These are phyloP conservation scores for Vinca major DNA, from an alignment of 305 asterid species.

Conservation along the genomic window DNA sequence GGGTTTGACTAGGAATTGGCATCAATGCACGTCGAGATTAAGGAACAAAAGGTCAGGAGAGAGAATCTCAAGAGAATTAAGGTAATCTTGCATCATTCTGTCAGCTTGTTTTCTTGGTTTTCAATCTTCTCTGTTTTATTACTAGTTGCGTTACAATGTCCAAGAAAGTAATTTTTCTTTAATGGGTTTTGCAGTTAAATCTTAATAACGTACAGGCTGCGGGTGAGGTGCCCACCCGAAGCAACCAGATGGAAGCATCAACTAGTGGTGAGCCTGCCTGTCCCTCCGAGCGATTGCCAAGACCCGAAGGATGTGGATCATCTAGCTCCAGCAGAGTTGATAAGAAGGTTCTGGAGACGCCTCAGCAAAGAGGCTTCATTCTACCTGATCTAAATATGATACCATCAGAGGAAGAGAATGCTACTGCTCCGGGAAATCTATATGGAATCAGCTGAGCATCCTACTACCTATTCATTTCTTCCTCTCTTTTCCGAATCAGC, in stretches of 20 bases:
- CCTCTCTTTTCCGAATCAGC: neutral
- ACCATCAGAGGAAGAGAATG: constrained; percentile 24
- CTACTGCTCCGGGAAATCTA: neutral
- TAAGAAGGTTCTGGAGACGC: constrained; percentile 1
- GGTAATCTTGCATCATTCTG: constrained; percentile 13
- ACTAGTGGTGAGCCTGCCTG: neutral
- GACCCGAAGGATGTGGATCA: constrained; percentile 10
- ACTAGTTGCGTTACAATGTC: neutral
- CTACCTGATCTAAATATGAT: constrained; percentile 33
- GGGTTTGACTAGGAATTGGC: constrained; percentile 23
- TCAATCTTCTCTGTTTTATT: neutral
- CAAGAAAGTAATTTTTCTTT: neutral
- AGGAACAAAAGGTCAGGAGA: constrained; percentile 22
- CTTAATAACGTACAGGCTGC: constrained; percentile 10
- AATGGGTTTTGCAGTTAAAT: constrained; percentile 21
- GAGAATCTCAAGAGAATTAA: constrained; percentile 29
- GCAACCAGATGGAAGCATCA: constrained; percentile 16
- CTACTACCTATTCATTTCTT: neutral
- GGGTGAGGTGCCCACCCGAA: neutral
- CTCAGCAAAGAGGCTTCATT: constrained; percentile 17
- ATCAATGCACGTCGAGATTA: constrained; percentile 17
- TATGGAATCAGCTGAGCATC: constrained; percentile 11
- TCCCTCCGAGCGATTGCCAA: constrained; percentile 6
- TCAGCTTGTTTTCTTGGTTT: neutral
- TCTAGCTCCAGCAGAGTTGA: constrained; percentile 9